Percentiles rank a stretch among this genome's conserved stretches.
phyloP scores from a whole-genome alignment of 257 asterid genomes.

The Solanum bulbocastanum region DNA sequence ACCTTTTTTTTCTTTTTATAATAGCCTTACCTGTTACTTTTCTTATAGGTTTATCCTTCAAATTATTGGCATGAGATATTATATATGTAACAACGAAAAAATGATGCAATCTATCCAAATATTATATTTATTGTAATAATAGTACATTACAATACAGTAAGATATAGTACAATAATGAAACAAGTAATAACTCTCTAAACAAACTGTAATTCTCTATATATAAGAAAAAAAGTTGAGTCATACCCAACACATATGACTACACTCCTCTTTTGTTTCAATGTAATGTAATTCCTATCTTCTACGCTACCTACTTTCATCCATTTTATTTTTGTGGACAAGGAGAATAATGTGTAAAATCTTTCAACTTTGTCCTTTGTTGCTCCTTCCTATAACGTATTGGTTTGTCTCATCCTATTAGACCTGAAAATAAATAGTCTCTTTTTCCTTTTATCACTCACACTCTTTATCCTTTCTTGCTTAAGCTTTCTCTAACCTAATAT shows the following conservation, averaged over 20 bases:
- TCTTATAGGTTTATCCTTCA: background rate
- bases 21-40: background rate
- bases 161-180: background rate
- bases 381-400: conserved; percentile 5
- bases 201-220: background rate
- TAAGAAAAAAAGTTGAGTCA: conserved; percentile 6
- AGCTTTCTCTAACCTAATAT: background rate
- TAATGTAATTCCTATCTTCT: background rate
- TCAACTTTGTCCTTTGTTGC: background rate
- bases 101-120: background rate
- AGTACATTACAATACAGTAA: background rate
- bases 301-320: background rate
- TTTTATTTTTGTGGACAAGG: background rate
- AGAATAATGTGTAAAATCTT: background rate
- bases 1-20: background rate
- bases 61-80: background rate
- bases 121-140: background rate
- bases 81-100: background rate
- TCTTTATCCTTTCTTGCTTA: background rate
- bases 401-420: background rate
- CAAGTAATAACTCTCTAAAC: background rate
- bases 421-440: background rate
- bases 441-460: background rate
- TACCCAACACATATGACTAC: conserved; percentile 4
- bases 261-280: background rate